Base-by-base conservation (phyloP, 805 yeast genomes). In the Lipomyces kockii region DNA sequence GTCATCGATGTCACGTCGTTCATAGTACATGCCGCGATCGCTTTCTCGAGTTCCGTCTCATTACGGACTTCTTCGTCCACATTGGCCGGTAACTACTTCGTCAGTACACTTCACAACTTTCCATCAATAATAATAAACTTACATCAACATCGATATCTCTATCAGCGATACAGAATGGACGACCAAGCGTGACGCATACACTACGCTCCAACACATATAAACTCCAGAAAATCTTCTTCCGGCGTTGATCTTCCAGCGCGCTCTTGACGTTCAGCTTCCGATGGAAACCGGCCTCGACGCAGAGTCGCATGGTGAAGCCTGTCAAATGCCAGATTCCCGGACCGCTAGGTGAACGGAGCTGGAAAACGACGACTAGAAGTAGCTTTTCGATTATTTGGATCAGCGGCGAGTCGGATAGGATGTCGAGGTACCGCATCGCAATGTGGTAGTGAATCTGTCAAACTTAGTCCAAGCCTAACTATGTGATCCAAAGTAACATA, bases 291-390 rank as follows among this genome's bases (percentile, higher is more conserved):
- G 71, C 69, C 32, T 68, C 71, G 20, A 68, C 61, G 25, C 71
- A 68, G 9, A 68, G 62, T 5, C 71, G 65, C 65, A 67, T 56
- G 29, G 60, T 63, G 54, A 68, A 68, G 2, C 71, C 71, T 11
- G 70, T 67, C 46, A 68, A 57, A 59, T 68, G 71, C 71, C 71
- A 68, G 27, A 68, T 68, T n/a, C 70, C 70, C 2, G 71, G 70
- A 2, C 71, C 70, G 20, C 64, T 57, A 4, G 71, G 71, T 3
- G 70, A 65, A 12, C 71, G 65, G 17, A 68, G 64, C 49, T 68
- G 71, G 54, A 63, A 68, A 27, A 68, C 67, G 4, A 63, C 61
- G 2, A 68, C 65, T 9, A 68, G 60, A 3, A 68, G 66, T 3
- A 68, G 62, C 51, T 66, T 67, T 32, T 68, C 70, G 27, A 66